These are phyloP conservation scores for Beauveria caledonica DNA, from an alignment of 2,329 filamentous ascomycete species.

Conservation along the genomic window DNA sequence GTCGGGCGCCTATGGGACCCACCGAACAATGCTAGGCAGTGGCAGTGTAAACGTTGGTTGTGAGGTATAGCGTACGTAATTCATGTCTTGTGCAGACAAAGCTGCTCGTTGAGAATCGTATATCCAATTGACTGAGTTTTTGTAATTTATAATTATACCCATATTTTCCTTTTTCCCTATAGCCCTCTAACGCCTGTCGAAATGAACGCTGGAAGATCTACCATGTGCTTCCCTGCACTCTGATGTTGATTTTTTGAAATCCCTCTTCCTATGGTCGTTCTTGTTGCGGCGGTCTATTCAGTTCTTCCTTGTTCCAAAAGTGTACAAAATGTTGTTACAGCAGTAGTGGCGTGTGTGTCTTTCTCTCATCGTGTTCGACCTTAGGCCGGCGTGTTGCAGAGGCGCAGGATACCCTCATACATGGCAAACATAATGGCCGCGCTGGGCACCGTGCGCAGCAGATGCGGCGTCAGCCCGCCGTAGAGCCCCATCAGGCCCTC, in stretches of 20 bases:
- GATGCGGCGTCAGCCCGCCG: conserved; percentile 83
- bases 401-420: conserved; percentile 53
- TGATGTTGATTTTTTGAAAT: neutral
- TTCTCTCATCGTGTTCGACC: neutral
- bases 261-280: neutral
- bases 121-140: conserved; percentile 3
- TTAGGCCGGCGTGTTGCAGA: conserved; percentile 34
- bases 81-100: neutral
- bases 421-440: conserved; percentile 96
- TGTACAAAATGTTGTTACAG: conserved; percentile 8
- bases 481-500: conserved; percentile 83
- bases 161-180: neutral
- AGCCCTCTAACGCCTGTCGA: conserved; percentile 1
- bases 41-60: conserved; percentile 3
- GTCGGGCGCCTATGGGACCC: neutral
- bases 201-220: neutral
- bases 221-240: neutral
- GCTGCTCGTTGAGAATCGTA: neutral
- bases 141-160: neutral
- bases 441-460: conserved; percentile 83
- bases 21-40: conserved; percentile 2
- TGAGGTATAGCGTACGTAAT: neutral
- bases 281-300: too few species aligned
- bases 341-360: neutral
- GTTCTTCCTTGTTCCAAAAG: neutral